Conservation (phyloP, 768 basidiomycete genomes). For the Macrolepiota fuliginosa region DNA sequence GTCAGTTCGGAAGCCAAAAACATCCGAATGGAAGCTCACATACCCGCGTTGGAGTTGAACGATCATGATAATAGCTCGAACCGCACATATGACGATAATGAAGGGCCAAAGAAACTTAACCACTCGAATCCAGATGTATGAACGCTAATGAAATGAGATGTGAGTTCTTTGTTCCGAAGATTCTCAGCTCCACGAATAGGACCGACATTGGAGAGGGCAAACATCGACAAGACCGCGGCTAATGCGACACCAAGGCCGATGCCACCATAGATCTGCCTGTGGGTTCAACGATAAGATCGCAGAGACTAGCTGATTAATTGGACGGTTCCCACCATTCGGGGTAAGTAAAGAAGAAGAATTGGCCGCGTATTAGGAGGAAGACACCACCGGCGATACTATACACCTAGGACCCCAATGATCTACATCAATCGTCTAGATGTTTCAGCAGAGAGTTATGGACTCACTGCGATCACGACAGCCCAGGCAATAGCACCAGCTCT, state of each 20-base stretch:
- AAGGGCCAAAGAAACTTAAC: slow-evolving; percentile 71
- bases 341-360: slow-evolving; percentile 61
- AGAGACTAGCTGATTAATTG: background rate
- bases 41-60: slow-evolving; percentile 70
- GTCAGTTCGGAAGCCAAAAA: slow-evolving; percentile 18
- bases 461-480: slow-evolving; percentile 61
- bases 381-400: slow-evolving; percentile 69
- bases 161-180: slow-evolving; percentile 12
- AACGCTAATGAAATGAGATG: slow-evolving; percentile 45
- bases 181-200: slow-evolving; percentile 11
- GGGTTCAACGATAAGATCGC: slow-evolving; percentile 11
- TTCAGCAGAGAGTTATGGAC: slow-evolving; percentile 19
- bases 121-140: slow-evolving; percentile 65
- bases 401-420: slow-evolving; percentile 32
- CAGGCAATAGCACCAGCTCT: slow-evolving; percentile 72
- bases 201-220: slow-evolving; percentile 66
- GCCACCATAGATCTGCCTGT: slow-evolving; percentile 69
- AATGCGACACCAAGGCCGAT: slow-evolving; percentile 53
- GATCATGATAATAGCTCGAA: slow-evolving; percentile 72
- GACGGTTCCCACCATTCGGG: slow-evolving; percentile 56
- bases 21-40: slow-evolving; percentile 28
- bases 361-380: slow-evolving; percentile 58
- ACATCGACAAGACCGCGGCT: slow-evolving; percentile 48
- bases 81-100: slow-evolving; percentile 57
- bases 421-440: slow-evolving; percentile 10